phyloP scores from a whole-genome alignment of 106 monocot genomes.

The Hemerocallis citrina region DNA sequence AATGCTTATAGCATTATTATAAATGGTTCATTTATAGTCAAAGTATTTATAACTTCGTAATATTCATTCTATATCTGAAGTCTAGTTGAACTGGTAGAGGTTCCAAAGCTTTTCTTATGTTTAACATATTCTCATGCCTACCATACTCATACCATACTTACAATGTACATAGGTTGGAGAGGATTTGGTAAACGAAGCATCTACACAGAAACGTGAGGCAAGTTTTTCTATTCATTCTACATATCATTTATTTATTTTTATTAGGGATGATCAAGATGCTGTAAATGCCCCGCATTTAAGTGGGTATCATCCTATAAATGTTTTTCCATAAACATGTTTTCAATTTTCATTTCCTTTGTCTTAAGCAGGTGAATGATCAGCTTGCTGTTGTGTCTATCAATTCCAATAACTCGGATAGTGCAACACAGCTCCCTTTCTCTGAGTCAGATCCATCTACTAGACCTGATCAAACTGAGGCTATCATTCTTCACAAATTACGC shows the following conservation, averaged over 20 bases:
- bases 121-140: background rate
- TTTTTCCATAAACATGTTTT: background rate
- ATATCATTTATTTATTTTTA: background rate
- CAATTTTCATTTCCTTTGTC: background rate
- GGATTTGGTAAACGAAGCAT: constrained; percentile 12
- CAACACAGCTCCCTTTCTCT: constrained; percentile 27
- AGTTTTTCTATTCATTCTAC: constrained; percentile 6
- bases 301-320: background rate
- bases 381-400: constrained; percentile 19
- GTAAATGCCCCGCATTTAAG: background rate
- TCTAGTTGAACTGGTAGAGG: background rate
- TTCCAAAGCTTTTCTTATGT: background rate
- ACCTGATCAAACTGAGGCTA: constrained; percentile 43
- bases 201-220: constrained; percentile 31
- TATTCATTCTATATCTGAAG: too few relatives aligned
- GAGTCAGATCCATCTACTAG: constrained; percentile 42
- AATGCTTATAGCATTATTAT: background rate
- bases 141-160: constrained; percentile 1
- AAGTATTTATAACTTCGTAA: too few relatives aligned
- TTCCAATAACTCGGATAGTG: constrained; percentile 35
- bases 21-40: background rate
- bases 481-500: constrained; percentile 31
- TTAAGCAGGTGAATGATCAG: constrained; percentile 20
- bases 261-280: background rate
- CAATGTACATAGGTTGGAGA: constrained; percentile 26